Evolutionary conservation across 805 yeast species (phyloP), one percentile per base, ranked within the genome.

Genomic region (Candida dajiaensis): DNA sequence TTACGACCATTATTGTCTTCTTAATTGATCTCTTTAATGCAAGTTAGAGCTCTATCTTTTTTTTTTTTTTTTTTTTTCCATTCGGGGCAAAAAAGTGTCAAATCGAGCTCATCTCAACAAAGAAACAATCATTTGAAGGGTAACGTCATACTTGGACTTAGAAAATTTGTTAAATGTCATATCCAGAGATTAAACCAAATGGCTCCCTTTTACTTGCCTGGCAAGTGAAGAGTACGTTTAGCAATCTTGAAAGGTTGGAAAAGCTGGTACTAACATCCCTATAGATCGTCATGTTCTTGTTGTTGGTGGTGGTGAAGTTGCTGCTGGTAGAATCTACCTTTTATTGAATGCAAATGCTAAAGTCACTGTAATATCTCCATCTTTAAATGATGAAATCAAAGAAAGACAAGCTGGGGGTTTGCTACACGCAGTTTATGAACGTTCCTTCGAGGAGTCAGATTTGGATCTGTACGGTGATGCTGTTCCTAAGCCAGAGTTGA

Each of bases 281-380:
- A 25, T 10, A 66, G 75, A 73, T 51, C 73, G 73, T 41, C 86
- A 77, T 53, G 86, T 85, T 15, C 69, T 86, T 10, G 85, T 86
- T 1, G 77, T 86, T 37, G 95, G 95, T 0, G 89, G 84, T 7
- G 87, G 88, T 11, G 84, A 80, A 41, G 95, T 87, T 9, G 96
- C 89, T 0, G 69, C 81, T 11, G 76, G 88, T 16, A 66, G 96
- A 44, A 78, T 86, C 3, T 69, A 74, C 45, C 87, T 84, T 57
- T 68, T 87, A 19, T 61, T 85, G 4, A 75, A 76, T 16, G 90
- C 95, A 0, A 76, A 81, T 52, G 92, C 94, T 10, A 71, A 70
- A 43, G 74, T 87, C 37, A 82, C 89, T 0, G 82, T 87, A 10
- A 70, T 88, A 5, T 64, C 83, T 1, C 82, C 70, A 4, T 51